Evolutionary conservation across 257 asterid species (phyloP), one percentile per base, ranked within the genome.

Genomic region (Rubia yunnanensis): DNA sequence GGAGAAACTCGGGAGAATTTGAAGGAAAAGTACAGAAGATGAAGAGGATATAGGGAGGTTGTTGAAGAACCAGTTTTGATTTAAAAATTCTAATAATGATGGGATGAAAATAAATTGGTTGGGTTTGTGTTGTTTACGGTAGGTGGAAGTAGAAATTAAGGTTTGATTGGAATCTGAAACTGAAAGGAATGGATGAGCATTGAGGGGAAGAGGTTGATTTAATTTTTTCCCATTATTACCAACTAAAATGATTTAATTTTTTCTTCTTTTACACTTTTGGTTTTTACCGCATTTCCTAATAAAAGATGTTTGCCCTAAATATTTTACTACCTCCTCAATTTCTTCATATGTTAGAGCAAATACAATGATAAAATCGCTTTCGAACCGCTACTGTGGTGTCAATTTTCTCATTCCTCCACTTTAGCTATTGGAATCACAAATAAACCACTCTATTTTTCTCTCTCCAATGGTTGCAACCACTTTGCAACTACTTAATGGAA

Each of bases 1-100:
- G 64, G 28, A 34, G 18, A 56, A n/a, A n/a, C n/a, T n/a, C n/a
- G n/a, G n/a, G n/a, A 38, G 18, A 30, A 26, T 26, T 34, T 24
- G 28, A 52, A 18, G 6, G 59, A 34, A 15, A 24, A 26, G 52
- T 20, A 2, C 44, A 7, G 24, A 34, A 24, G 53, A 5, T 1
- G 1, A 18, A 17, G 15, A 22, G 27, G 24, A 24, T 30, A 49
- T 28, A 18, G 27, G 23, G 31, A 69, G 61, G 80, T 56, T 20
- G 68, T 61, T 75, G 76, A 35, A n/a, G 30, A 30, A 7, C 20
- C 10, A 7, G 5, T 53, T 53, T n/a, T 5, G 9, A 20, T 50
- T 20, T 50, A 15, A 18, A 20, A 15, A 17, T 48, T 10, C 2
- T 39, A 7, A 14, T 44, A 5, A 44, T 44, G 22, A 44, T 15